Evolutionary conservation across 495 filamentous ascomycete genomes (phyloP), one percentile per base, ranked within the genome.

Genomic region (Tuber melanosporum): DNA sequence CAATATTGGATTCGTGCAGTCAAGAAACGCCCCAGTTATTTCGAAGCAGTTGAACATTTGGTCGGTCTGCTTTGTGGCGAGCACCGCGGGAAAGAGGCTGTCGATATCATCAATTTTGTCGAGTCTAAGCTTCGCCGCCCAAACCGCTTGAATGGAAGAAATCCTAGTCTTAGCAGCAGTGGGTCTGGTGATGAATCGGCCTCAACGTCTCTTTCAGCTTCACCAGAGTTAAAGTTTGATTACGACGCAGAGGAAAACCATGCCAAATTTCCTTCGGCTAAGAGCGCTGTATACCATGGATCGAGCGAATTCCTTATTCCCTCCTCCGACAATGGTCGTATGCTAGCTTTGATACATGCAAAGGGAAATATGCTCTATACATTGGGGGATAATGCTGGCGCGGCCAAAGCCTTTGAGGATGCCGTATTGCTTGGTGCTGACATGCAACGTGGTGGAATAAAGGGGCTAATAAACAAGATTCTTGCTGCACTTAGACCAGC

Each of bases 291-390:
- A 88, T 77, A 84, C 87, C 73, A 92, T 83, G 92, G 90, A 1
- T 91, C 91, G 32, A 96, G 94, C 83, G 93, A 93, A 69, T 98
- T 95, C 84, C 89, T 90, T 49, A 92, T 98, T 36, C 88, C 94
- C 12, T 92, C 92, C 12, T 91, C 89, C 39, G 95, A 99, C 78
- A 99, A 98, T 84, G 95, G 95, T 36, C 89, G 96, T 78, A 93
- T 99, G 85, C 88, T 98, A 19, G 92, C 94, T 46, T 87, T 99
- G 39, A 89, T 98, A 41, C 96, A 99, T 85, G 94, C 94, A 4
- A 99, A 98, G 84, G 95, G 96, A 43, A 99, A 98, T 79, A 97
- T 98, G 93, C 87, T 98, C 2, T 99, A 99, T 85, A 90, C 93
- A 49, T 85, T 97, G 73, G 94, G 94, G 41, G 92, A 98, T 77